phyloP scores from a whole-genome alignment of 2,329 filamentous ascomycete species.

The Didymella lethalis region DNA sequence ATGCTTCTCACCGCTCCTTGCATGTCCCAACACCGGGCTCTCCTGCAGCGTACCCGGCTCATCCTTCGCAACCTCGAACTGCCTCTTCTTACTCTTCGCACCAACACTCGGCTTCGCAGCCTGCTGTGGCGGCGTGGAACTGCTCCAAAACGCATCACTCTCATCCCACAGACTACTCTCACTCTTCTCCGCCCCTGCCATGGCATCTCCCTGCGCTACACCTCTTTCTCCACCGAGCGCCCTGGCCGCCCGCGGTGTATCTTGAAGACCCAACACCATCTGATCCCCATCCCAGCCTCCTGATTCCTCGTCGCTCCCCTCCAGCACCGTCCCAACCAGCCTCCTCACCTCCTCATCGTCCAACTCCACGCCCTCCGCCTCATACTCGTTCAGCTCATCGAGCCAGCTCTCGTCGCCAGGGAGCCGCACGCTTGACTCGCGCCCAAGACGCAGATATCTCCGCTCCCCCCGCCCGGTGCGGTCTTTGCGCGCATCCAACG shows the following conservation, averaged over 20 bases:
- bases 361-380: slow-evolving; percentile 25
- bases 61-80: slow-evolving; percentile 9
- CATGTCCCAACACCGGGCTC: background rate
- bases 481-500: slow-evolving; percentile 27
- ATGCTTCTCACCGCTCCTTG: background rate
- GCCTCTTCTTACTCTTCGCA: background rate
- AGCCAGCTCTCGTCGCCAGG: slow-evolving; percentile 45
- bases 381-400: slow-evolving; percentile 30
- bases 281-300: slow-evolving; percentile 19
- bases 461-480: slow-evolving; percentile 41
- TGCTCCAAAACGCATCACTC: slow-evolving; percentile 19
- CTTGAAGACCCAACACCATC: slow-evolving; percentile 7
- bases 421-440: slow-evolving; percentile 45
- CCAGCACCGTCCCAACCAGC: slow-evolving; percentile 33
- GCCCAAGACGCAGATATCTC: slow-evolving; percentile 52
- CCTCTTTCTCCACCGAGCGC: slow-evolving; percentile 3
- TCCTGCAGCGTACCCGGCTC: background rate
- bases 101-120: background rate
- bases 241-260: slow-evolving; percentile 7
- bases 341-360: slow-evolving; percentile 32
- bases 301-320: slow-evolving; percentile 35
- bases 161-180: slow-evolving; percentile 16
- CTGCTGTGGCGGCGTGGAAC: slow-evolving; percentile 1
- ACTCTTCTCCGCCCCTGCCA: background rate
- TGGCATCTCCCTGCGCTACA: background rate